Evolutionary conservation across 2,329 filamentous ascomycete species (phyloP), one percentile per base, ranked within the genome.

Genomic region (Colletotrichum tanaceti): DNA sequence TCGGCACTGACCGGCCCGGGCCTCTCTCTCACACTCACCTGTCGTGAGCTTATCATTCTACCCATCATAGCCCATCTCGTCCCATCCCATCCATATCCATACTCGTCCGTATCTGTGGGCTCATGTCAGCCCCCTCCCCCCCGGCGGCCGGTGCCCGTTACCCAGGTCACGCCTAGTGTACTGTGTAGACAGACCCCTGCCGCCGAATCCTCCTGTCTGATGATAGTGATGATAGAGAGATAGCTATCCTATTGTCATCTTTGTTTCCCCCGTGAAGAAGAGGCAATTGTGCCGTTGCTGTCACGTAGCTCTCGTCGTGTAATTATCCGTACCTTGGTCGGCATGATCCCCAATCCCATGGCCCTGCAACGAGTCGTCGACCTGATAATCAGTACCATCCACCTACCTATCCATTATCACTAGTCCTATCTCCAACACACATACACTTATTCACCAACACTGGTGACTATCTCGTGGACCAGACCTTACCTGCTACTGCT

Each of bases 261-360:
- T 53, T 41, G 46, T 22, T n/a, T 46, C 24, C 13, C 52, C n/a
- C n/a, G 54, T 57, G 14, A 20, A 44, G 11, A 38, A n/a, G 5
- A 10, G 13, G 28, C 7, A 9, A 7, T 28, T 32, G 28, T 32
- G 28, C 38, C 28, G 57, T n/a, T n/a, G n/a, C 62, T 64, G 66
- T 65, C 57, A 60, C 62, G 62, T 68, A 60, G 49, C 65, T 43
- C 65, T 39, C 35, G 57, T 49, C 49, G 38, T 58, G n/a, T n/a
- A n/a, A n/a, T n/a, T n/a, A n/a, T n/a, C n/a, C n/a, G n/a, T n/a
- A 6, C 18, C 20, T 28, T 14, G 32, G 9, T 58, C 32, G n/a
- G 32, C 11, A 5, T 46, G 13, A 11, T 24, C 44, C 16, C 32
- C 18, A 38, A 14, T n/a, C 28, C 49, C 28, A 32, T 32, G 28